phyloP scores from a whole-genome alignment of 2,329 filamentous ascomycete species.

The Verticillium longisporum region DNA sequence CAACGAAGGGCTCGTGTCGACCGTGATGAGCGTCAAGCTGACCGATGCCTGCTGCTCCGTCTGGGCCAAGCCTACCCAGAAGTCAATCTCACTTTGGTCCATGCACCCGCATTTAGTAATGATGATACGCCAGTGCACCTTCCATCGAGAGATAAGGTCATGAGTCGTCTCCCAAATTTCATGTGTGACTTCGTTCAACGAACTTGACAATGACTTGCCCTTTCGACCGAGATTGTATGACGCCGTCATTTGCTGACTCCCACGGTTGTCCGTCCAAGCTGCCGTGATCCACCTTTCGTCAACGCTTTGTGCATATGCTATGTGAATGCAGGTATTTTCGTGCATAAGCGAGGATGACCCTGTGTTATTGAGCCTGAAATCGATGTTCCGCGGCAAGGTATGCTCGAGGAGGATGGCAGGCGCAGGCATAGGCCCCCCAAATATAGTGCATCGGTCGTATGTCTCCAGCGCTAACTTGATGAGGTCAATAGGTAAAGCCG shows the following conservation, averaged over 20 bases:
- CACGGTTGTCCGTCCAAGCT: slow-evolving; percentile 74
- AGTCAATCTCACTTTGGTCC: slow-evolving; percentile 57
- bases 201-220: slow-evolving; percentile 40
- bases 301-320: slow-evolving; percentile 70
- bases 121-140: slow-evolving; percentile 71
- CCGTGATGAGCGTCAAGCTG: slow-evolving; percentile 53
- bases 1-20: slow-evolving; percentile 58
- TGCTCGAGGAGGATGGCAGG: slow-evolving; percentile 70
- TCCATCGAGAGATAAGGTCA: slow-evolving; percentile 62
- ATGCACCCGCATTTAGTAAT: slow-evolving; percentile 66
- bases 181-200: slow-evolving; percentile 57
- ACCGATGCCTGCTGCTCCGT: slow-evolving; percentile 43
- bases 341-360: slow-evolving; percentile 68
- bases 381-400: slow-evolving; percentile 61
- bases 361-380: slow-evolving; percentile 63
- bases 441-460: slow-evolving; percentile 66
- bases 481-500: slow-evolving; percentile 55
- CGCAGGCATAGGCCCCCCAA: slow-evolving; percentile 50
- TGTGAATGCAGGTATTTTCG: slow-evolving; percentile 74
- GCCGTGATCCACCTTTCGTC: slow-evolving; percentile 74
- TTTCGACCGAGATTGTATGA: slow-evolving; percentile 66
- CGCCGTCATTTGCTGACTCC: slow-evolving; percentile 64
- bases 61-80: slow-evolving; percentile 48
- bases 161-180: slow-evolving; percentile 76
- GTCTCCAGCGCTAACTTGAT: slow-evolving; percentile 63